Base-by-base conservation (phyloP, 1,139 yeast species). In the Saccharomycopsis crataegensis region DNA sequence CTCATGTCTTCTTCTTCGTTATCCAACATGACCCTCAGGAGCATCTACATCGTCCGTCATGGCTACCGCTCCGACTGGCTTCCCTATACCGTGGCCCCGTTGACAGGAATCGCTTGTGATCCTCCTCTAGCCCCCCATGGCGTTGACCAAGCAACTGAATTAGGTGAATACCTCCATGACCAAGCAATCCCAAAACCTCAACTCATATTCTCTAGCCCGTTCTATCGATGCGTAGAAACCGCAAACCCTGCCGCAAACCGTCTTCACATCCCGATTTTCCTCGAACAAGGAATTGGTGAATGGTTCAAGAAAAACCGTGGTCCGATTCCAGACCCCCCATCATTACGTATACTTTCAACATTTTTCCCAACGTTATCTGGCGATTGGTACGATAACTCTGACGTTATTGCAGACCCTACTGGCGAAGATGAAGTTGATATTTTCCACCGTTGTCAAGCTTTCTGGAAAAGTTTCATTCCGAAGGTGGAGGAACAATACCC, bases 101-200 rank as follows among this genome's bases (percentile, higher is more conserved):
- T 94, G 48, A 79, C 83, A 0, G 85, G 85, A 0, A 75, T 79
- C 14, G 82, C 78, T 56, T 74, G 80, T 55, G 86, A 80, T 59
- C 84, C 84, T 1, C 77, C 81, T 1, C 70, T 80, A 60, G 84
- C 84, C 3, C 80, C 82, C 2, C 83, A 79, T 61, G 86, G 86
- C 1, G 81, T 77, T 2, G 79, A 77, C 4, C 86, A 80, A 63
- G 80, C 86, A 1, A 65, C 71, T 40, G 78, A 80, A 61, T 64
- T 80, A 53, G 80, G 79, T 0, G 65, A 65, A 1, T 76, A 66
- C 59, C 59, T 80, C 16, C n/a, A 16, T 9, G 34, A 7, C 31
- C 70, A 72, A 0, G 58, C 62, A 2, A 56, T 61, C 1, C 71
- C 72, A 17, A 66, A 66, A 55, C 85, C 86, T 0, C 74, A 76